phyloP scores from a whole-genome alignment of 352 stramenopile genomes.

The Pythium rhizo-oryzae region DNA sequence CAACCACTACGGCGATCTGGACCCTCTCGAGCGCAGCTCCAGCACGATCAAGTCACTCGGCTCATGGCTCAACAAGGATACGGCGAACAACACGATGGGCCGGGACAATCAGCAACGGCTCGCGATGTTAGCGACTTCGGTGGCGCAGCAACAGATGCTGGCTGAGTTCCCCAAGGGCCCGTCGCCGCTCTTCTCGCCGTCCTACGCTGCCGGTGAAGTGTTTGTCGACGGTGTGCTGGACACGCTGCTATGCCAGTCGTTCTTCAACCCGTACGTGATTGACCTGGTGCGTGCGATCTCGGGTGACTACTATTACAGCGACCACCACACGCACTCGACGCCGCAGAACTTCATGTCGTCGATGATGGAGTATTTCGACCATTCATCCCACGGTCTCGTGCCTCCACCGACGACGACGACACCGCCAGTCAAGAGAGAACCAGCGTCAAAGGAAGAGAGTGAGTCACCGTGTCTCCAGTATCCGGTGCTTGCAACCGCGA shows the following conservation, averaged over 20 bases:
- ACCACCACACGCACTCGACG: conserved; percentile 37
- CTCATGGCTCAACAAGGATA: conserved; percentile 21
- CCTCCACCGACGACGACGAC: background rate
- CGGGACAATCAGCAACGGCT: conserved; percentile 8
- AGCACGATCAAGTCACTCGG: conserved; percentile 7
- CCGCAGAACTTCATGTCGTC: conserved; percentile 35
- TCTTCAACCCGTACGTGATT: conserved; percentile 75
- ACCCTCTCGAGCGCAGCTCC: conserved; percentile 18
- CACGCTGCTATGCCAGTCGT: conserved; percentile 69
- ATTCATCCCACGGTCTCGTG: conserved; percentile 3
- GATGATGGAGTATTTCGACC: conserved; percentile 37
- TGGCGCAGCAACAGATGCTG: conserved; percentile 22
- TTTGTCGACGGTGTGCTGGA: conserved; percentile 66
- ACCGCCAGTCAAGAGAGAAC: background rate
- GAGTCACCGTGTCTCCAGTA: conserved; percentile 9
- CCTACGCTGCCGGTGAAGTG: conserved; percentile 58
- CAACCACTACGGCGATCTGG: conserved; percentile 9
- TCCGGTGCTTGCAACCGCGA: conserved; percentile 39
- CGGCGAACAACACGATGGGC: conserved; percentile 21
- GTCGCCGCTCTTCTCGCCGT: conserved; percentile 41
- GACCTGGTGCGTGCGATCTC: conserved; percentile 55
- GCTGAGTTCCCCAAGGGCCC: conserved; percentile 33
- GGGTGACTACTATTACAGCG: conserved; percentile 44
- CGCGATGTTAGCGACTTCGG: background rate
- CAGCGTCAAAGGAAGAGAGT: background rate